Conservation (phyloP, 2,329 filamentous ascomycete genomes). For the Colletotrichum sp. region DNA sequence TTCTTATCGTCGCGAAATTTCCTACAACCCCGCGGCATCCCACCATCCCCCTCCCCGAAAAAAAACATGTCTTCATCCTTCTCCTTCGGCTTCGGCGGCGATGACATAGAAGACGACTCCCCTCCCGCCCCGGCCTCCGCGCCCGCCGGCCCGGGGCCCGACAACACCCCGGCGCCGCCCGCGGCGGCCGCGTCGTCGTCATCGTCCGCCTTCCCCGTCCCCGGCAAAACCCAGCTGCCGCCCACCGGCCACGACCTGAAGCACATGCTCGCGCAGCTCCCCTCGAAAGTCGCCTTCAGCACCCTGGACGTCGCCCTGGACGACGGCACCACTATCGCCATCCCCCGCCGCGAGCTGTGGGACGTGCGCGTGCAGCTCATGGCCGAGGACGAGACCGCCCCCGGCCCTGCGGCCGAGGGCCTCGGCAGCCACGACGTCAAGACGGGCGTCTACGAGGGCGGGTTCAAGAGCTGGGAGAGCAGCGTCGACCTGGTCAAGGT, state of each 20-base stretch:
- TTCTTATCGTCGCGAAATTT: slow-evolving; percentile 4
- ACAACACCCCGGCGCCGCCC: slow-evolving; percentile 26
- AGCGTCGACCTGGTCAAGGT: slow-evolving; percentile 79
- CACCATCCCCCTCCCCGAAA: not conserved
- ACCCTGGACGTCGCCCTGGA: slow-evolving; percentile 66
- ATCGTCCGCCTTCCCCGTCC: slow-evolving; percentile 60
- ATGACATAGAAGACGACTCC: slow-evolving; percentile 63
- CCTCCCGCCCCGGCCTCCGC: slow-evolving; percentile 25
- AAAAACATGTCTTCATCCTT: slow-evolving; percentile 48
- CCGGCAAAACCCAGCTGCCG: slow-evolving; percentile 64
- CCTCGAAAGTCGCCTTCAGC: slow-evolving; percentile 76
- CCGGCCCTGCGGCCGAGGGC: slow-evolving; percentile 47
- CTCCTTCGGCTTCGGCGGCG: slow-evolving; percentile 66
- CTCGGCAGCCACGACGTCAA: slow-evolving; percentile 76
- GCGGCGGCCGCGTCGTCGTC: slow-evolving; percentile 39
- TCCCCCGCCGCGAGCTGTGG: slow-evolving; percentile 81
- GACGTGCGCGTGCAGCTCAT: slow-evolving; percentile 83
- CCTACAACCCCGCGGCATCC: slow-evolving; percentile 1
- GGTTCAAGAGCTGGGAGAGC: slow-evolving; percentile 91
- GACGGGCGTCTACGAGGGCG: slow-evolving; percentile 84
- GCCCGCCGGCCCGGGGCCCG: slow-evolving; percentile 17
- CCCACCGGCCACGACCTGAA: slow-evolving; percentile 56
- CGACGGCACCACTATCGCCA: slow-evolving; percentile 52
- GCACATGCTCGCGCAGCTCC: slow-evolving; percentile 62
- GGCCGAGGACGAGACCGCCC: slow-evolving; percentile 64